Base-by-base conservation (phyloP, 2,329 filamentous ascomycete species). In the Raffaelea ambrosiae region DNA sequence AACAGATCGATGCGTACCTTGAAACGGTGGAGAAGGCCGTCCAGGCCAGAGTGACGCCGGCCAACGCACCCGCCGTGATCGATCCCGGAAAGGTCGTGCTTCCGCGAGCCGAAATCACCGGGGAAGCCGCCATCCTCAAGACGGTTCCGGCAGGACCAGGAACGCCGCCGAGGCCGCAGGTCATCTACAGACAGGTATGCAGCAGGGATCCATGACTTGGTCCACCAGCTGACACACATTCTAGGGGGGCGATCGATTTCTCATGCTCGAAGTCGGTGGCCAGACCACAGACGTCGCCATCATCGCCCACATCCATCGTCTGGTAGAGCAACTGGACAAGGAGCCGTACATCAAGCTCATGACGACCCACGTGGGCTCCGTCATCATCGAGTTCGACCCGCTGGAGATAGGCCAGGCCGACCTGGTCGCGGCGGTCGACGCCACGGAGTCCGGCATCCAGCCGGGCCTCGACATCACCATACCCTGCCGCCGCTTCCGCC, bases 401-500 rank as follows among this genome's bases (percentile, higher is more conserved):
- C 31, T 45, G 9, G 14, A 14, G 20, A 11, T 45, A 9, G 13
- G 19, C 9, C 43, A 29, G 33, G 22, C 20, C 14, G 43, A 40
- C 4, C 33, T 45, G 4, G 4, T 45, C 9, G 16, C 8, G 18
- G 14, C 5, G 7, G 35, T 38, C 35, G 7, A 38, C 16, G 35
- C 13, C 13, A 38, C 16, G 14, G 35, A 38, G 35, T 38, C 35
- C 13, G 4, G 5, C 20, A 4, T n/a, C 2, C 33, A 29, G 3
- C 11, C 36, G 4, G 9, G 18, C 8, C 43, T 45, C 13, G 43
- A 47, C 9, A 21, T 23, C 16, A 45, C 33, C 8, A 31, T 45
- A 4, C 40, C 44, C 4, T 46, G 46, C 13, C 57, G 57, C 10
- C 44, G 48, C n/a, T 47, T 60, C 22, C 51, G 48, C 7, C 48